A percentile compares a stretch with the other conserved stretches of the same genome.
Evolutionary conservation across 257 asterid species (phyloP).

Genomic region (Schizonepeta tenuifolia): DNA sequence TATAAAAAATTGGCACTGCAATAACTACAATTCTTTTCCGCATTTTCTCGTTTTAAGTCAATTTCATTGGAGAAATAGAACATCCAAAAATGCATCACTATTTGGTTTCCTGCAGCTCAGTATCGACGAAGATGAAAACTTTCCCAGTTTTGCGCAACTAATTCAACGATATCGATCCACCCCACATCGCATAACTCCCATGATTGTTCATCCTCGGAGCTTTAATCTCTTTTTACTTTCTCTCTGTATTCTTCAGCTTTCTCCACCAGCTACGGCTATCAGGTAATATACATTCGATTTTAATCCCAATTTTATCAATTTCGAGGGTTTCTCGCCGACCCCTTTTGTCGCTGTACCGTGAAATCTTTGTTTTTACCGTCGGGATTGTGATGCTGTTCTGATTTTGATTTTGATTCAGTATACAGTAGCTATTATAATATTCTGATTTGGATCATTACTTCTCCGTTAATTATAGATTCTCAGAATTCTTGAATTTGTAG

Average conservation of each 20-base stretch:
- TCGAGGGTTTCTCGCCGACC: background rate
- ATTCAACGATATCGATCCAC: constrained; percentile 20
- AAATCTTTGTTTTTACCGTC: constrained; percentile 1
- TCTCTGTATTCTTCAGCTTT: constrained; percentile 38
- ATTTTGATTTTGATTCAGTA: constrained; percentile 12
- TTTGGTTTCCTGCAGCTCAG: constrained; percentile 16
- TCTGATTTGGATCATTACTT: background rate
- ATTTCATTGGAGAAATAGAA: background rate
- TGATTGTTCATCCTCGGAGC: constrained; percentile 19
- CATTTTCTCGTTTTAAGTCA: background rate
- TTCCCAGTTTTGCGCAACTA: constrained; percentile 4
- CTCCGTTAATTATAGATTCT: background rate
- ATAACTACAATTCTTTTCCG: no score
- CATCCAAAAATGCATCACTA: background rate
- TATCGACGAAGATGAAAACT: constrained; percentile 26
- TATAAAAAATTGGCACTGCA: no score
- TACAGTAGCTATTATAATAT: background rate
- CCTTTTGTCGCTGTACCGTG: background rate
- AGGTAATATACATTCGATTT: constrained; percentile 44
- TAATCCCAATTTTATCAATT: background rate
- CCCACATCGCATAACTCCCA: constrained; percentile 14
- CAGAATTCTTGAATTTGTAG: background rate
- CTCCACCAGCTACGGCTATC: constrained; percentile 53
- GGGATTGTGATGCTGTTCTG: constrained; percentile 5
- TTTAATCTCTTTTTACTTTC: constrained; percentile 29